Evolutionary conservation across 2,329 filamentous ascomycete species (phyloP).

Genomic region (Camillea tinctor): DNA sequence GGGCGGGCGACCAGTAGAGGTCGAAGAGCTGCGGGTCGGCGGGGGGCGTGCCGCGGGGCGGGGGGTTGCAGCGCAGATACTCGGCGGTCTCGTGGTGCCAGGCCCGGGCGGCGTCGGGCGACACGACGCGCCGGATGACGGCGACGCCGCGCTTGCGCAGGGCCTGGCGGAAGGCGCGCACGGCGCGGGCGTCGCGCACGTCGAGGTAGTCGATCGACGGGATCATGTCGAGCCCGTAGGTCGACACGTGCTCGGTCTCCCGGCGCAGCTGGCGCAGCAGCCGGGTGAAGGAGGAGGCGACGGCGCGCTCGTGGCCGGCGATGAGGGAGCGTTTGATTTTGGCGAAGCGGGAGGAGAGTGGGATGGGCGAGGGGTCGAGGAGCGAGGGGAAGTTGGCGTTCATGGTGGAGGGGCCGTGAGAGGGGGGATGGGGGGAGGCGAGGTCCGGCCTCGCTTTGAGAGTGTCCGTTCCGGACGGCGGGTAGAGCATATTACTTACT

Average conservation of each 20-base stretch:
- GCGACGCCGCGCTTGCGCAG: constrained; percentile 60
- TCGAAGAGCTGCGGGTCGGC: constrained; percentile 69
- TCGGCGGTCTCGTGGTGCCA: constrained; percentile 65
- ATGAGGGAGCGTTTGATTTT: constrained; percentile 42
- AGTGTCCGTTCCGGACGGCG: constrained; percentile 2
- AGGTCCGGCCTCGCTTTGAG: background rate
- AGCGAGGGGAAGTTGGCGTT: constrained; percentile 28
- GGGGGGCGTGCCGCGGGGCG: constrained; percentile 58
- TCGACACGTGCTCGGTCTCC: constrained; percentile 38
- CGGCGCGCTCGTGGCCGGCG: constrained; percentile 36
- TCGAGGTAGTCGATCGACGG: constrained; percentile 43
- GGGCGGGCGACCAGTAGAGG: constrained; percentile 70
- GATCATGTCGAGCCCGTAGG: constrained; percentile 36
- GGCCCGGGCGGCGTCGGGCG: constrained; percentile 57
- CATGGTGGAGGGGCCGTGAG: constrained; percentile 22
- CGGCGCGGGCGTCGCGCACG: constrained; percentile 30
- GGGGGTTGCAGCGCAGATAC: constrained; percentile 64
- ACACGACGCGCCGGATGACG: constrained; percentile 66
- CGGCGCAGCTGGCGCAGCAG: constrained; percentile 36
- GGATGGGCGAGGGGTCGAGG: constrained; percentile 36
- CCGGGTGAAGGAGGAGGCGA: constrained; percentile 42
- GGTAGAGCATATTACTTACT: constrained; percentile 1
- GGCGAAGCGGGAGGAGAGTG: constrained; percentile 42
- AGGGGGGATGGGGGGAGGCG: constrained; percentile 11
- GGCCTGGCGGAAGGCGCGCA: constrained; percentile 24